Evolutionary conservation across 2,329 filamentous ascomycete species (phyloP).

Genomic region (Domatiomyces globalis): DNA sequence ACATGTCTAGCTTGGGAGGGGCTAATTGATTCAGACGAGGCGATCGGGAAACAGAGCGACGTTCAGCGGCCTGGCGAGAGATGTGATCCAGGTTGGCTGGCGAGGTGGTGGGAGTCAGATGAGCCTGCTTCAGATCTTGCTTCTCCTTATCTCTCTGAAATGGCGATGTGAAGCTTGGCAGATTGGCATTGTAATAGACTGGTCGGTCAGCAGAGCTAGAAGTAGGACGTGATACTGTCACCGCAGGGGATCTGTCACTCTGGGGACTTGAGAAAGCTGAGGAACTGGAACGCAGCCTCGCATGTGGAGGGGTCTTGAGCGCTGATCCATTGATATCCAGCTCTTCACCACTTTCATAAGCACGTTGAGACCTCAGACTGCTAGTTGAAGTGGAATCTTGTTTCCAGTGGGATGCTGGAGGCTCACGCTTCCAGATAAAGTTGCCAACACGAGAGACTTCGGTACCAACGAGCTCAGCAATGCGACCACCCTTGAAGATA

Average conservation of each 20-base stretch:
- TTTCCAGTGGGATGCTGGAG: slow-evolving; percentile 26
- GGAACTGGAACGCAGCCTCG: slow-evolving; percentile 8
- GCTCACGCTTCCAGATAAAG: slow-evolving; percentile 45
- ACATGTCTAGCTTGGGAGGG: slow-evolving; percentile 38
- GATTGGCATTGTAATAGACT: slow-evolving; percentile 30
- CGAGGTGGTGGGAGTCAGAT: slow-evolving; percentile 12
- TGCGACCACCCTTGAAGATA: slow-evolving; percentile 63
- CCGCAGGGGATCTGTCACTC: slow-evolving; percentile 7
- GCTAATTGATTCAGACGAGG: slow-evolving; percentile 32
- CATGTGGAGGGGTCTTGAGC: slow-evolving; percentile 8
- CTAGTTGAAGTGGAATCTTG: slow-evolving; percentile 30
- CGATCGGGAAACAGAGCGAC: slow-evolving; percentile 26
- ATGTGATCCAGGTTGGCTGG: slow-evolving; percentile 25
- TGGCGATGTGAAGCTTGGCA: slow-evolving; percentile 40
- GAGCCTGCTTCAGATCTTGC: slow-evolving; percentile 21
- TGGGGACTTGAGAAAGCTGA: slow-evolving; percentile 13
- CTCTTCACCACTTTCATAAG: slow-evolving; percentile 33
- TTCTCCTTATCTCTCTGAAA: slow-evolving; percentile 26
- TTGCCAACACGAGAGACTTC: slow-evolving; percentile 50
- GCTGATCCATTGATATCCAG: slow-evolving; percentile 17
- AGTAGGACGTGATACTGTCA: slow-evolving; percentile 2
- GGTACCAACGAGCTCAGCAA: slow-evolving; percentile 57
- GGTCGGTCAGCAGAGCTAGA: slow-evolving; percentile 6
- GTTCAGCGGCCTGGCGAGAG: slow-evolving; percentile 27
- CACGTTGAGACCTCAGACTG: slow-evolving; percentile 32